Evolutionary conservation across 352 stramenopile genomes (phyloP).

Genomic region (Globisporangium nodosum): DNA sequence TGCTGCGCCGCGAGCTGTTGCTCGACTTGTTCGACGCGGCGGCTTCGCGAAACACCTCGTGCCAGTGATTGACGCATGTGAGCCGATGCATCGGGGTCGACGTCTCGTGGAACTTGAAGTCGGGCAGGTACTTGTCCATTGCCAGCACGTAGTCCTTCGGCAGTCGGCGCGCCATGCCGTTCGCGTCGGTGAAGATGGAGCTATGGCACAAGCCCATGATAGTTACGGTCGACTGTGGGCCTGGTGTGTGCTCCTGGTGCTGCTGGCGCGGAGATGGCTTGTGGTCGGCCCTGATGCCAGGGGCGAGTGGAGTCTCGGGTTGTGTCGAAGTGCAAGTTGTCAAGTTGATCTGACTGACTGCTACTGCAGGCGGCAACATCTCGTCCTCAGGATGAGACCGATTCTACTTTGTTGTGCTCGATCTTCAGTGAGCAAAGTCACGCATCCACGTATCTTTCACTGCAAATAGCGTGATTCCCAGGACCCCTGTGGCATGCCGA

Average conservation of each 20-base stretch:
- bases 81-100: slow-evolving; percentile 25
- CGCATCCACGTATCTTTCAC: too few species aligned
- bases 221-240: neutral
- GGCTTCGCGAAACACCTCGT: slow-evolving; percentile 31
- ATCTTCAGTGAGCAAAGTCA: neutral
- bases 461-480: too few species aligned
- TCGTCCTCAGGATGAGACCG: too few species aligned
- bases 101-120: slow-evolving; percentile 32
- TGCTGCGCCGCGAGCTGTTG: slow-evolving; percentile 16
- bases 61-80: slow-evolving; percentile 29
- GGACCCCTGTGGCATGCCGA: too few species aligned
- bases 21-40: slow-evolving; percentile 4
- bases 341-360: too few species aligned
- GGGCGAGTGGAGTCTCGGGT: too few species aligned
- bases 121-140: slow-evolving; percentile 27
- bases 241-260: neutral
- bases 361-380: too few species aligned
- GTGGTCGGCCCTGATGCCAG: neutral
- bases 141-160: slow-evolving; percentile 22
- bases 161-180: slow-evolving; percentile 13
- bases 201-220: neutral
- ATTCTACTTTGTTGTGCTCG: neutral
- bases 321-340: too few species aligned
- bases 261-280: neutral
- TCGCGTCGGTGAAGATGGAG: slow-evolving; percentile 7